Base-by-base conservation (phyloP, 2,329 filamentous ascomycete genomes). In the Epichloe scottii region DNA sequence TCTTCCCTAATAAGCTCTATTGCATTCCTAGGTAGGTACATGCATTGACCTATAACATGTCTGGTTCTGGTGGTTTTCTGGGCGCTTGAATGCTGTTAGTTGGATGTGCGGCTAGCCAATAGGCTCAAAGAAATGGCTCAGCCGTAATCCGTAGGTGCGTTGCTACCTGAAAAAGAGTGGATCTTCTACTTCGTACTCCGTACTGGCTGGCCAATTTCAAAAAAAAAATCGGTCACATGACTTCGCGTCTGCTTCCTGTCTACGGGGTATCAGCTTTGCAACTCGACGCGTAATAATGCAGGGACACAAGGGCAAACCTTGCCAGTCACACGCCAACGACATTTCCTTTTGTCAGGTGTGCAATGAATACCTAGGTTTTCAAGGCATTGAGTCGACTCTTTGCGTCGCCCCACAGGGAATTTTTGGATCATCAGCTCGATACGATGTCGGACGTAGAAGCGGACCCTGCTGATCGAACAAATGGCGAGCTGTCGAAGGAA, bases 191-290 rank as follows among this genome's bases (percentile, higher is more conserved):
- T n/a, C n/a, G n/a, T n/a, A n/a, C n/a, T n/a, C n/a, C n/a, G n/a
- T n/a, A n/a, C 35, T 38, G 12, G 35, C 35, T 38, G 7, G 7
- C n/a, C 15, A n/a, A 26, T 17, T 33, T 4, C 11, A 35, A 19
- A 11, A 15, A 6, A 17, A 33, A 8, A 21, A 8, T 7, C 3
- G 7, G 26, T 50, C 53, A 54, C 53, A 42, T 54, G 53, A 52
- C 40, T 21, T 50, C 50, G 53, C 39, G 53, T 41, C 46, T 45
- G 11, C 21, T n/a, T 26, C 30, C 4, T 42, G 23, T 38, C 46
- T 17, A 5, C n/a, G 30, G 30, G 4, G 21, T 15, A 5, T 15
- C 2, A 15, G 12, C 11, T 8, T 11, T 8, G 38, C 15, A 40
- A 38, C 14, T 38, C 11, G n/a, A 42, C 40, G 40, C 40, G 40